These are phyloP conservation scores for Goniomonas avonlea DNA, from an alignment of 78 protist genomes.

Conservation along the genomic window DNA sequence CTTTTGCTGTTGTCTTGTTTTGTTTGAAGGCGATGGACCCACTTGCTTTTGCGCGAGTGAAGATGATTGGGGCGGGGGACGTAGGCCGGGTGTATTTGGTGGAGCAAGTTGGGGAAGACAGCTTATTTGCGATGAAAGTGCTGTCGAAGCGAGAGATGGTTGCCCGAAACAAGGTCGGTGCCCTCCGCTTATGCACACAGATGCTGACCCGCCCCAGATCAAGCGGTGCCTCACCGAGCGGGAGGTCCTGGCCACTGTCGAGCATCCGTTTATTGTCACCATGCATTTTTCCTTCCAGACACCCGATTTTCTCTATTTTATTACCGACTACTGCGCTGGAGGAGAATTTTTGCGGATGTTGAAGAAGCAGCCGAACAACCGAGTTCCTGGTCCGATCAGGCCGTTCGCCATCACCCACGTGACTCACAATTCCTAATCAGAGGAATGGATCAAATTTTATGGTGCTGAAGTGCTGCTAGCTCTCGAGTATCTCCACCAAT, in stretches of 20 bases:
- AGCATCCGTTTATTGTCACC: constrained; percentile 28
- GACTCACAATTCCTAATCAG: background rate
- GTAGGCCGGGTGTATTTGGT: constrained; percentile 57
- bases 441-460: background rate
- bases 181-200: background rate
- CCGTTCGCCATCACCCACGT: background rate
- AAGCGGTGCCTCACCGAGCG: constrained; percentile 1
- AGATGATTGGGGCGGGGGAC: constrained; percentile 43
- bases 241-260: constrained; percentile 11
- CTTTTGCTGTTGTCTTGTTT: too few species aligned
- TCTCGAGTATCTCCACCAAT: constrained; percentile 28
- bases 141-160: constrained; percentile 34
- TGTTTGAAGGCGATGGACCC: too few species aligned
- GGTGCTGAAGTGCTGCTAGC: constrained; percentile 26
- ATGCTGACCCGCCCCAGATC: background rate
- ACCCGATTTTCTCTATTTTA: background rate
- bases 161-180: constrained; percentile 14
- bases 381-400: background rate
- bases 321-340: background rate
- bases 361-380: background rate
- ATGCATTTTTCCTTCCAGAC: background rate
- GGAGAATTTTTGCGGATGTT: background rate
- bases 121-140: constrained; percentile 56
- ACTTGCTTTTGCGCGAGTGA: background rate
- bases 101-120: background rate